Base-by-base conservation (phyloP, 2,329 filamentous ascomycete species). In the Aspergillus sp. region DNA sequence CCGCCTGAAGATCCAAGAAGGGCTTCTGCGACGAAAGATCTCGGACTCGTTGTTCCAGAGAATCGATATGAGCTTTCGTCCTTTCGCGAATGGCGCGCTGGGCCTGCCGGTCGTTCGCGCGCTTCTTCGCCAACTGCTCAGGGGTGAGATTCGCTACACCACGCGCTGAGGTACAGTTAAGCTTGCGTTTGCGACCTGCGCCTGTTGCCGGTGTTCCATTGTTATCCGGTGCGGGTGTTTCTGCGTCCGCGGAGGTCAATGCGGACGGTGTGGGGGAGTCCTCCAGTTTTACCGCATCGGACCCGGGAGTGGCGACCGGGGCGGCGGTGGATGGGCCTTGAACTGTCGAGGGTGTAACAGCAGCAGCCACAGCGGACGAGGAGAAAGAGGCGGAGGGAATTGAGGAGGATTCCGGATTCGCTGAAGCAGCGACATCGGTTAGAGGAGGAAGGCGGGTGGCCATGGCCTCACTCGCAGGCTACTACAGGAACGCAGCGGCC, bases 31-130 rank as follows among this genome's bases (percentile, higher is more conserved):
- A 89, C 59, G 90, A 91, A 66, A 96, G 82, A 63, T 94, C 90
- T 58, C 85, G 82, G 63, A 96, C 92, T 63, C 86, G 84, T 62
- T 82, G 82, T 74, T 95, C 90, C 61, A 95, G 81, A 6, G 78
- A 80, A 72, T 94, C 90, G 67, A 95, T 95, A 74, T 91, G 89
- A 60, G 87, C 85, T 78, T 89, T 91, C 28, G 91, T 95, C 58
- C 91, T 86, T 78, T 94, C 90, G 45, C 91, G 85, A 61, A 96
- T 95, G 41, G 91, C 91, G 52, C 91, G 85, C 74, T 96, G 91
- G 30, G 91, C 92, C 75, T 96, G 91, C 60, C 91, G 88, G 74
- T 96, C 91, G 84, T 97, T 97, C 70, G 91, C 91, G 65, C 93
- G 85, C 81, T 97, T 97, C 76, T 92, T 90, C 30, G 90, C 91